These are phyloP conservation scores for Arabidopsis arenosa DNA, from an alignment of 345 rosid species.

Conservation along the genomic window DNA sequence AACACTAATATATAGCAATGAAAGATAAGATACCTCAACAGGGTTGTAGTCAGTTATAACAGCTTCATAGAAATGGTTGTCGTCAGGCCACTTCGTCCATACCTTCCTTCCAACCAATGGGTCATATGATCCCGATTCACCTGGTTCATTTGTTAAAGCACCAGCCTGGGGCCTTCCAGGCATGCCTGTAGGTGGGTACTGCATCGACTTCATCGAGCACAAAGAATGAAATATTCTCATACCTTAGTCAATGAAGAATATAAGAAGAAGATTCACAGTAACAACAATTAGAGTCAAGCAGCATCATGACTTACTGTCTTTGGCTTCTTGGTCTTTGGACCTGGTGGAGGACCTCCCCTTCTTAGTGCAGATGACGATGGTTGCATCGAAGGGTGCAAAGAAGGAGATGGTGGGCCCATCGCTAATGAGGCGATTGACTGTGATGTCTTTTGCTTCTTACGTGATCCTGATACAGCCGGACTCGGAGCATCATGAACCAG, in stretches of 20 bases:
- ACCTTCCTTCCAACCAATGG: slow-evolving; percentile 84
- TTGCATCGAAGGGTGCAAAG: slow-evolving; percentile 72
- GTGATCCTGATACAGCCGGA: slow-evolving; percentile 88
- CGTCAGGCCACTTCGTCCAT: slow-evolving; percentile 98
- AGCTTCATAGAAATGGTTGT: slow-evolving; percentile 90
- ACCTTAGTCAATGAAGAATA: slow-evolving; percentile 37
- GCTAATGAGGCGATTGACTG: slow-evolving; percentile 82
- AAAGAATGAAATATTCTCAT: slow-evolving; percentile 42
- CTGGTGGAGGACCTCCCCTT: slow-evolving; percentile 72
- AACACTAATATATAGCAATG: slow-evolving; percentile 26
- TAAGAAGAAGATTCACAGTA: slow-evolving; percentile 1
- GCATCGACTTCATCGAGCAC: slow-evolving; percentile 62
- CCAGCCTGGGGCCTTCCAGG: slow-evolving; percentile 71
- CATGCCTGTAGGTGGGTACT: slow-evolving; percentile 68
- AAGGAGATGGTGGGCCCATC: slow-evolving; percentile 77
- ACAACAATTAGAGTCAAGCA: slow-evolving; percentile 9
- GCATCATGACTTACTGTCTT: slow-evolving; percentile 70
- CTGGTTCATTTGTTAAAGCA: slow-evolving; percentile 66
- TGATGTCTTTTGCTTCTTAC: slow-evolving; percentile 82
- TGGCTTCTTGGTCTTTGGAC: slow-evolving; percentile 74
- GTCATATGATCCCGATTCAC: slow-evolving; percentile 66
- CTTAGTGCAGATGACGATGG: slow-evolving; percentile 84
- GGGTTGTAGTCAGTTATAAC: slow-evolving; percentile 77
- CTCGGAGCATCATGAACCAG: slow-evolving; percentile 75
- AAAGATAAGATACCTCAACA: slow-evolving; percentile 57